Evolutionary conservation across 2,329 filamentous ascomycete species (phyloP), one percentile per base, ranked within the genome.

Genomic region (Venturia carpophila): DNA sequence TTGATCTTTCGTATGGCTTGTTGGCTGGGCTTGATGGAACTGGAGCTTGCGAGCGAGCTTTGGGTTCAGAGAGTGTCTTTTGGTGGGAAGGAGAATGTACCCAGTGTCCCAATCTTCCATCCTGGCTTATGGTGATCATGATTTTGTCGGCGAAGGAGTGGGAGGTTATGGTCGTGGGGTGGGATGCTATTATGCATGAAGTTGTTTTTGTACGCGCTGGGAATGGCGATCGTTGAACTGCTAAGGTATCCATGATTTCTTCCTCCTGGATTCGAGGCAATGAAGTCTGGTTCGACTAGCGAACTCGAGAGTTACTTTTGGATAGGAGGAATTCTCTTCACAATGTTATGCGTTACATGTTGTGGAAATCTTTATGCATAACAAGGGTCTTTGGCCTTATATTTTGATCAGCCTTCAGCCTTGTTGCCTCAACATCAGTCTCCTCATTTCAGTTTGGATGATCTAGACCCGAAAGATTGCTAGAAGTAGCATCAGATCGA

Each of bases 41-140:
- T 34, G 30, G 30, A 34, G 47, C 21, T 27, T 52, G n/a, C 10
- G 5, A 27, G n/a, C 10, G 5, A 27, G 13, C n/a, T 21, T 52
- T 13, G 21, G 4, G 3, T 13, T 3, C 4, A 3, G 47, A 21
- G 21, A 27, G 21, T 3, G 47, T 52, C 24, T 52, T 27, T 10
- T 1, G 1, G 47, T 27, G 67, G 62, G 45, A 65, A 17, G 60
- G 49, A 41, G n/a, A 3, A 73, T 79, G 64, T 80, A 97, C 92
- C 94, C 94, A 99, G 81, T 97, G 94, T 24, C 90, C 89, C 60
- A 97, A 78, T 66, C 88, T 84, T 7, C 92, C 93, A 67, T 88
- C 84, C 77, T 97, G 94, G 0, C 90, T 90, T 67, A 97, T 83
- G 0, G 92, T 97, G 68, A 99, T 80, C 70, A 99, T 78, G 71